These are phyloP conservation scores for Leishmania guyanensis DNA, from an alignment of 208 protist species.

Conservation along the genomic window DNA sequence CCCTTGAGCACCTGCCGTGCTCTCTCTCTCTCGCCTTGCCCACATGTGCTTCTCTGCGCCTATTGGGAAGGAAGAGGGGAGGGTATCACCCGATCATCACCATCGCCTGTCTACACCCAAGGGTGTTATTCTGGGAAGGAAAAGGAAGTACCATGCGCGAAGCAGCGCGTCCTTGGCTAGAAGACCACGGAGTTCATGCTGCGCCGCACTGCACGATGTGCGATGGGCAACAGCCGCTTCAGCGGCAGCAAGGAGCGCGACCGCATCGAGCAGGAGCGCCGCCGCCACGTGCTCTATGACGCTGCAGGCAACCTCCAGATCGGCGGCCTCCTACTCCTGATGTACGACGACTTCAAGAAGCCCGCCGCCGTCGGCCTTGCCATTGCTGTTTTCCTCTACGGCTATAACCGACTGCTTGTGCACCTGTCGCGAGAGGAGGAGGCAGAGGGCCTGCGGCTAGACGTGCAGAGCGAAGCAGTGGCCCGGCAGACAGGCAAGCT, in stretches of 20 bases:
- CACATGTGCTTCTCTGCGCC: too few species aligned
- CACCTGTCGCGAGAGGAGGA: slow-evolving; percentile 44
- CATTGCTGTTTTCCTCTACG: slow-evolving; percentile 33
- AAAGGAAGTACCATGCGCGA: too few species aligned
- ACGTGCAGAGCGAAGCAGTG: slow-evolving; percentile 46
- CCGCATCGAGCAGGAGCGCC: slow-evolving; percentile 60
- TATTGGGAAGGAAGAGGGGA: too few species aligned
- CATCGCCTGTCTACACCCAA: too few species aligned
- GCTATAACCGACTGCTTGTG: slow-evolving; percentile 59
- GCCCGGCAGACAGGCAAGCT: slow-evolving; percentile 65
- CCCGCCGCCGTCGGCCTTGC: slow-evolving; percentile 40
- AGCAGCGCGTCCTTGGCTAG: background rate
- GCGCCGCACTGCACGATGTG: slow-evolving; percentile 35
- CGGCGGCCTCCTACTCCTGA: slow-evolving; percentile 39
- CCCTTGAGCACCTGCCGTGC: too few species aligned
- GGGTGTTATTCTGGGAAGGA: too few species aligned
- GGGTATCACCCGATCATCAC: too few species aligned
- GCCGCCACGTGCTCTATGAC: slow-evolving; percentile 65
- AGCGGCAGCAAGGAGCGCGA: slow-evolving; percentile 61
- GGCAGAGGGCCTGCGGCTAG: slow-evolving; percentile 34
- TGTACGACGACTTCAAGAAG: slow-evolving; percentile 69
- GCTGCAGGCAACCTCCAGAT: slow-evolving; percentile 53
- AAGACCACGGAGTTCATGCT: slow-evolving; percentile 40
- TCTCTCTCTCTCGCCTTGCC: too few species aligned
- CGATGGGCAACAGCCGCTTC: slow-evolving; percentile 38